These are phyloP conservation scores for Neurospora sp. DNA, from an alignment of 495 filamentous ascomycete genomes.

Conservation along the genomic window DNA sequence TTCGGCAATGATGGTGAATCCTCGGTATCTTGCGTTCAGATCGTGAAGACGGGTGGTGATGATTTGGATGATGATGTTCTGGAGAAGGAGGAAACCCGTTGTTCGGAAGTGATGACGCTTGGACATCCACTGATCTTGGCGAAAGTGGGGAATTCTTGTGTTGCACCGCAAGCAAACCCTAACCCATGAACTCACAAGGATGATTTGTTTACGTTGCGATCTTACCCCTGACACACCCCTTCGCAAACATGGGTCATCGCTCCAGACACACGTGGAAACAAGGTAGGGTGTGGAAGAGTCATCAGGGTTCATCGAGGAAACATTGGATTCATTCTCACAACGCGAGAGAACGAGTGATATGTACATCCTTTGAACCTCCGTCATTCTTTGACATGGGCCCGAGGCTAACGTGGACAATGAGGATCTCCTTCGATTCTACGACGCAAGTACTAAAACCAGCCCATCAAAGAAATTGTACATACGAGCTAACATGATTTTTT, in stretches of 20 bases:
- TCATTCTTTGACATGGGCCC: background rate
- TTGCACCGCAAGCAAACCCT: background rate
- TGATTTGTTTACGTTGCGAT: background rate
- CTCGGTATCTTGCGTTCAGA: background rate
- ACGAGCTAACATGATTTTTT: background rate
- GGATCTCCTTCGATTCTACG: background rate
- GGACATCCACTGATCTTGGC: background rate
- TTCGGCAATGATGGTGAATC: background rate
- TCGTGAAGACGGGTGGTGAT: background rate
- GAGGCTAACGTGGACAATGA: background rate
- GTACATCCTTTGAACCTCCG: background rate
- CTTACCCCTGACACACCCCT: background rate
- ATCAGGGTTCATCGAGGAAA: background rate
- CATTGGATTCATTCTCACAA: background rate
- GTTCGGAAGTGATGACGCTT: background rate
- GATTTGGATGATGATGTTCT: background rate
- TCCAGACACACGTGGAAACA: background rate
- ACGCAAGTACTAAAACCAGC: background rate
- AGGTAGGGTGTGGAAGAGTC: background rate
- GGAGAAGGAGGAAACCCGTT: background rate
- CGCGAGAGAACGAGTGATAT: background rate
- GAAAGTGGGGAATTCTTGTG: background rate
- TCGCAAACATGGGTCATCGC: background rate
- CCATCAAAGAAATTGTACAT: background rate
- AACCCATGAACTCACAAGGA: background rate